Conservation (phyloP, 805 yeast genomes). For the Komagataella pseudopastoris region DNA sequence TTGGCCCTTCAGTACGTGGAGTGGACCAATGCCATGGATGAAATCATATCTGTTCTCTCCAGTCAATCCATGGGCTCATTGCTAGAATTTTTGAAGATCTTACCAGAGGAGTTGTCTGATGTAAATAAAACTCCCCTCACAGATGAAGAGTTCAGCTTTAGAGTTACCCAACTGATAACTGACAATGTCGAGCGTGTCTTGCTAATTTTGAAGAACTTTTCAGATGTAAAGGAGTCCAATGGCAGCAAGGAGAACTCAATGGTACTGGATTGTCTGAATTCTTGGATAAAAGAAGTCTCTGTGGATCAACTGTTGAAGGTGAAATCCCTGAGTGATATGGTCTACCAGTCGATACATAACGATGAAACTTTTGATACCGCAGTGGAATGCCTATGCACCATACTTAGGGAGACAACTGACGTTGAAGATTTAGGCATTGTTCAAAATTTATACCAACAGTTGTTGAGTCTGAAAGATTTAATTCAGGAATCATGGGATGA, state of each 20-base stretch:
- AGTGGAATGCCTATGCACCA: constrained; percentile 73
- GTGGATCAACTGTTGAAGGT: constrained; percentile 52
- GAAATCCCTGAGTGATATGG: constrained; percentile 50
- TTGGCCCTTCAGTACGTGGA: constrained; percentile 62
- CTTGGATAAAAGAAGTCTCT: constrained; percentile 87
- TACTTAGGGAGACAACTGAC: constrained; percentile 74
- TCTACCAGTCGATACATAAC: constrained; percentile 44
- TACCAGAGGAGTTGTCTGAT: constrained; percentile 86
- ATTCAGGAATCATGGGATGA: constrained; percentile 39
- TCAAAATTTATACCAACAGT: constrained; percentile 52
- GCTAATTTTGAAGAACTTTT: constrained; percentile 41
- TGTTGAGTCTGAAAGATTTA: constrained; percentile 45
- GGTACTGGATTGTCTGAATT: constrained; percentile 63
- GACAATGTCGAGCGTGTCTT: constrained; percentile 60
- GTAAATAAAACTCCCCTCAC: constrained; percentile 65
- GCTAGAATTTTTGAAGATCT: constrained; percentile 68
- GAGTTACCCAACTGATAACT: constrained; percentile 52
- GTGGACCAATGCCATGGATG: constrained; percentile 65
- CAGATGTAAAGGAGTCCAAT: constrained; percentile 10
- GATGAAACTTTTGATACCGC: constrained; percentile 73
- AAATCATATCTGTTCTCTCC: constrained; percentile 40
- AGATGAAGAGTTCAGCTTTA: constrained; percentile 60
- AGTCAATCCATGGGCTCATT: constrained; percentile 30
- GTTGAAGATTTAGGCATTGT: constrained; percentile 49
- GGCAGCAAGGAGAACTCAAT: constrained; percentile 17